These are phyloP conservation scores for Diplodia intermedia DNA, from an alignment of 2,329 filamentous ascomycete species.

Conservation along the genomic window DNA sequence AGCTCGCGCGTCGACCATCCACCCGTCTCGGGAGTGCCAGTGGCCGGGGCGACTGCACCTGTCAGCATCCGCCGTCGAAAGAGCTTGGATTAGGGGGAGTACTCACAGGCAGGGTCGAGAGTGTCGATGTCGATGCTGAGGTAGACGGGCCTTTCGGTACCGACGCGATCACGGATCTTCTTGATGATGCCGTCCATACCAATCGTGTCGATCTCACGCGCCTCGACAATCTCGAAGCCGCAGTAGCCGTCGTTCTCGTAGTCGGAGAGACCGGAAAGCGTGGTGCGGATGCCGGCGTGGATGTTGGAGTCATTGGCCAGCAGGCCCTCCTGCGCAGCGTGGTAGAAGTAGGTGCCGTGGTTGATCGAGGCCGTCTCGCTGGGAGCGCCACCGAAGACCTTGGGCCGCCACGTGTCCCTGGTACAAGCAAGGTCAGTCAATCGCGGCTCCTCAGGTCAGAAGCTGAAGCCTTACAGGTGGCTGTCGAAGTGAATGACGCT, in stretches of 20 bases:
- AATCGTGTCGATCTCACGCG: slow-evolving; percentile 72
- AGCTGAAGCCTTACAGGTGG: slow-evolving; percentile 55
- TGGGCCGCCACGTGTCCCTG: slow-evolving; percentile 73
- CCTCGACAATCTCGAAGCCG: slow-evolving; percentile 83
- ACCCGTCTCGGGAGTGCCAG: slow-evolving; percentile 77
- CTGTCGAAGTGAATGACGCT: slow-evolving; percentile 70
- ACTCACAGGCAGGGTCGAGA: slow-evolving; percentile 77
- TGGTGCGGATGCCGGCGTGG: slow-evolving; percentile 86
- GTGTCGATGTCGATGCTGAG: slow-evolving; percentile 88
- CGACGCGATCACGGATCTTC: slow-evolving; percentile 77
- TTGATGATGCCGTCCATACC: slow-evolving; percentile 77
- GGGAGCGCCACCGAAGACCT: slow-evolving; percentile 84
- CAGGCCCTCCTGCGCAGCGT: slow-evolving; percentile 78
- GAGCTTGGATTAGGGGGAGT: background rate
- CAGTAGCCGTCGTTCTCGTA: slow-evolving; percentile 87
- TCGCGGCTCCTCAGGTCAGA: background rate
- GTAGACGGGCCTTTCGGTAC: slow-evolving; percentile 77
- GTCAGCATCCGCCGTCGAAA: background rate
- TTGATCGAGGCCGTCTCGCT: slow-evolving; percentile 79
- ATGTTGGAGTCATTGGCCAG: slow-evolving; percentile 84
- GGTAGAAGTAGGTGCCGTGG: slow-evolving; percentile 89
- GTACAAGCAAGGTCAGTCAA: background rate
- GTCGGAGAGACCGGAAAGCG: slow-evolving; percentile 76
- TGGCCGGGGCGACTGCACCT: slow-evolving; percentile 68
- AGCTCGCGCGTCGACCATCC: slow-evolving; percentile 78